Percentiles rank a stretch among this genome's conserved stretches.
These are phyloP conservation scores for Xylaria sp. DNA, from an alignment of 2,329 filamentous ascomycete species.

Conservation along the genomic window DNA sequence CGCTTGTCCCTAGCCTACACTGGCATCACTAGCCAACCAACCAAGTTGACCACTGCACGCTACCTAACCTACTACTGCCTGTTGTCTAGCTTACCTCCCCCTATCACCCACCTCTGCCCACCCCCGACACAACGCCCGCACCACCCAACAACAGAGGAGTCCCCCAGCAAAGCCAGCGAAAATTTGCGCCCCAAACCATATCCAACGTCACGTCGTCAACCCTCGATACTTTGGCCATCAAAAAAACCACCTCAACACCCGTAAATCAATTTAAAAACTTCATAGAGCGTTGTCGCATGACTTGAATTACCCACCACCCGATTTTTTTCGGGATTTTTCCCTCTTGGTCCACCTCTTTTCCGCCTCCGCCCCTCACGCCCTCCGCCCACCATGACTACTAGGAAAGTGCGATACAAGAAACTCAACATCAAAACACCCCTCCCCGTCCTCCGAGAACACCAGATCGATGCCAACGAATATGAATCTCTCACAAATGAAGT, in stretches of 20 bases:
- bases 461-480: slow-evolving; percentile 86
- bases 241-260: slow-evolving; percentile 57
- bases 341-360: slow-evolving; percentile 49
- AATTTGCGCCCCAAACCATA: slow-evolving; percentile 62
- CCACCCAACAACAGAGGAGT: slow-evolving; percentile 27
- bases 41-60: not conserved
- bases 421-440: slow-evolving; percentile 89
- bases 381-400: slow-evolving; percentile 61
- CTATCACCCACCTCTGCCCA: slow-evolving; percentile 1
- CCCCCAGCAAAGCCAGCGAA: slow-evolving; percentile 46
- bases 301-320: slow-evolving; percentile 65
- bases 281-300: slow-evolving; percentile 58
- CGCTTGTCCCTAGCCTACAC: slow-evolving; percentile 6
- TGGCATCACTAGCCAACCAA: slow-evolving; percentile 17
- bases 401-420: slow-evolving; percentile 85
- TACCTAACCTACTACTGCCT: no score
- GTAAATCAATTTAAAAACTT: slow-evolving; percentile 62
- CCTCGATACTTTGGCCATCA: slow-evolving; percentile 55
- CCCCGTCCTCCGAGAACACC: slow-evolving; percentile 84
- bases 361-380: slow-evolving; percentile 39
- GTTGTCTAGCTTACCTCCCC: not conserved
- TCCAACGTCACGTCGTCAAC: slow-evolving; percentile 62
- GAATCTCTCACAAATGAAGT: slow-evolving; percentile 82
- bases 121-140: slow-evolving; percentile 16
- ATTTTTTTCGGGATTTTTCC: slow-evolving; percentile 69